Percentiles rank a stretch among this genome's conserved stretches.
Evolutionary conservation across 768 basidiomycete genomes (phyloP).

Genomic region (Mycena olivaceomarginata): DNA sequence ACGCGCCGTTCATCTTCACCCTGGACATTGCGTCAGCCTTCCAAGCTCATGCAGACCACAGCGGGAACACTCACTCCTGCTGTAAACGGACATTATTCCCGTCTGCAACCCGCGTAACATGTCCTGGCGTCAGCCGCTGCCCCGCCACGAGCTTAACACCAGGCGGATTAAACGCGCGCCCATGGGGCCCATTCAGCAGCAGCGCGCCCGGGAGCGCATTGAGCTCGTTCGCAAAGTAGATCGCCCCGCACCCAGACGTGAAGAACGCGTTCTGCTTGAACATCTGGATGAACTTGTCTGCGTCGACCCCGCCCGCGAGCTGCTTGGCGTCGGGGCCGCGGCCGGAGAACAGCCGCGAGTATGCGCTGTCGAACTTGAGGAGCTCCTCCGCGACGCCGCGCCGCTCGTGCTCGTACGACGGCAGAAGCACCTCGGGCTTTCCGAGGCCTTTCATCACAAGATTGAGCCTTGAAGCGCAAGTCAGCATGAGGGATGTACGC

Average conservation of each 20-base stretch:
- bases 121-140: conserved; percentile 40
- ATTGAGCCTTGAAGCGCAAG: conserved; percentile 29
- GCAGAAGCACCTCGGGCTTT: conserved; percentile 42
- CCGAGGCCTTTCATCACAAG: conserved; percentile 45
- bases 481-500: not conserved
- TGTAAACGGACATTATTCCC: conserved; percentile 42
- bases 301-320: conserved; percentile 40
- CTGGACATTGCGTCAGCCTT: conserved; percentile 18
- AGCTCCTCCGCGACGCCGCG: conserved; percentile 62
- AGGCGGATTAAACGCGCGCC: conserved; percentile 35
- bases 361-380: conserved; percentile 63
- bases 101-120: conserved; percentile 38
- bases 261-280: conserved; percentile 48
- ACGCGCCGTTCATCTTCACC: conserved; percentile 47
- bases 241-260: conserved; percentile 42
- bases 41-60: not conserved
- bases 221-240: conserved; percentile 41
- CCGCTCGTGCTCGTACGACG: conserved; percentile 62
- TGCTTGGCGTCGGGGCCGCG: conserved; percentile 41
- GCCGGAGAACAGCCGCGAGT: conserved; percentile 60
- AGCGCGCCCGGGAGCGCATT: conserved; percentile 39
- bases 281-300: conserved; percentile 44
- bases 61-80: conserved; percentile 37
- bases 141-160: conserved; percentile 42
- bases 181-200: conserved; percentile 16